Evolutionary conservation across 768 basidiomycete species (phyloP).

Genomic region (Hemileccinum rubropunctum): DNA sequence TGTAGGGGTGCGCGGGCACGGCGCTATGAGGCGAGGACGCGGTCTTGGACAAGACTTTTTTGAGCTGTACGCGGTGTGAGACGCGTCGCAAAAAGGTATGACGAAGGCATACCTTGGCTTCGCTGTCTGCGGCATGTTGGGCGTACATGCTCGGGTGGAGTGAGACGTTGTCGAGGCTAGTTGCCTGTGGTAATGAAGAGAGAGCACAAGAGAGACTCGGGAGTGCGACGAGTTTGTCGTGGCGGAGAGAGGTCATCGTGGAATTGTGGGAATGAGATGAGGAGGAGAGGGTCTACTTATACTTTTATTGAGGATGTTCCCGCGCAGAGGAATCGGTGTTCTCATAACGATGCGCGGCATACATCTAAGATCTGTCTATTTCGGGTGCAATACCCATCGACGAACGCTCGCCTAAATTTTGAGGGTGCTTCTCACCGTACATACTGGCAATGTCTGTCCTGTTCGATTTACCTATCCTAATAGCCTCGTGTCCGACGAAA

Average conservation of each 20-base stretch:
- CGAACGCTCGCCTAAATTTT: constrained; percentile 30
- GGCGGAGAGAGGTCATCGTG: constrained; percentile 35
- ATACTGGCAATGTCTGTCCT: too few species aligned
- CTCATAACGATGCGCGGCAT: constrained; percentile 27
- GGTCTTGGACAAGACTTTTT: constrained; percentile 61
- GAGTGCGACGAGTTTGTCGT: constrained; percentile 62
- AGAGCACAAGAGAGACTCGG: constrained; percentile 72
- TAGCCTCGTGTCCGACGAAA: too few species aligned
- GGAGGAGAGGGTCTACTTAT: constrained; percentile 15
- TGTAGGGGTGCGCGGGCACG: constrained; percentile 32
- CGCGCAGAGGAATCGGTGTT: constrained; percentile 6
- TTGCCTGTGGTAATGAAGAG: constrained; percentile 68
- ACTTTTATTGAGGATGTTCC: not conserved
- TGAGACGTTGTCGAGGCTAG: constrained; percentile 60
- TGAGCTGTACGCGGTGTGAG: constrained; percentile 40
- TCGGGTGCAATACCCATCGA: constrained; percentile 21
- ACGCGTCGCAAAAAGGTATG: not conserved
- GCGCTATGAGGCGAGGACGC: constrained; percentile 35
- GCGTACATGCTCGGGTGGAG: constrained; percentile 72
- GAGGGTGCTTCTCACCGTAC: constrained; percentile 18
- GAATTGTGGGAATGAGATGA: not conserved
- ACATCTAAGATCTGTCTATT: constrained; percentile 25
- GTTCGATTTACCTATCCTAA: too few species aligned
- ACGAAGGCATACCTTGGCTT: constrained; percentile 58
- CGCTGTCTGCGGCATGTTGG: constrained; percentile 64